phyloP scores from a whole-genome alignment of 2,329 filamentous ascomycete genomes.

The Colletotrichum sp. region DNA sequence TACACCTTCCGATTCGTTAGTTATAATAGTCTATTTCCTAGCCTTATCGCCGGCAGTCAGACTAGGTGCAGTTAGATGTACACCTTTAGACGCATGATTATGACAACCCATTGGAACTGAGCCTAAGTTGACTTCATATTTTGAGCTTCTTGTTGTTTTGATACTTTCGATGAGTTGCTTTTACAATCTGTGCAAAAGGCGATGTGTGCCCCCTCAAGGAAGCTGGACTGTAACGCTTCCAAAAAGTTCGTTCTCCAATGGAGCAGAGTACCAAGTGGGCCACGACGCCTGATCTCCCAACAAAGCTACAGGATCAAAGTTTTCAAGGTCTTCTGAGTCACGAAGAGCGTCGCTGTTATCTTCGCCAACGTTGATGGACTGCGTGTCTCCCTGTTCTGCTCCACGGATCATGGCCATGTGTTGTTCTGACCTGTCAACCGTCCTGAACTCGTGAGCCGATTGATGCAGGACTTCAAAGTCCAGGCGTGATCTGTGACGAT shows the following conservation, averaged over 20 bases:
- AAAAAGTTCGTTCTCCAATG: not conserved
- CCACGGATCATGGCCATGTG: slow-evolving; percentile 21
- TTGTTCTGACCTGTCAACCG: not conserved
- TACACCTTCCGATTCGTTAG: not conserved
- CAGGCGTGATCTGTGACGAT: not conserved
- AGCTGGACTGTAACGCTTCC: accelerated
- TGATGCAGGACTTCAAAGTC: not conserved
- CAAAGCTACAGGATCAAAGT: not conserved
- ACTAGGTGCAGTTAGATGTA: accelerated
- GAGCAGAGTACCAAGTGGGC: not conserved
- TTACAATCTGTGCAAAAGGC: too few species aligned
- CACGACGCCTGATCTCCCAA: not conserved
- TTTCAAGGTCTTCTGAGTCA: not conserved
- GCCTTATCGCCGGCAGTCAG: not conserved
- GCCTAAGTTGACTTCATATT: not conserved
- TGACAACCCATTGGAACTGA: not conserved
- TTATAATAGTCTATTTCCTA: not conserved
- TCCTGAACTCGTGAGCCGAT: not conserved
- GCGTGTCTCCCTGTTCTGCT: not conserved
- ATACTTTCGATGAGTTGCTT: not conserved
- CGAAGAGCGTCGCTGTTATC: not conserved
- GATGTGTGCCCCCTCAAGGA: not conserved
- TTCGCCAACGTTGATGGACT: not conserved
- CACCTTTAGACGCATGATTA: accelerated
- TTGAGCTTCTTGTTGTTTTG: not conserved